Base-by-base conservation (phyloP, 768 basidiomycete genomes). In the Agrocybe praecox region DNA sequence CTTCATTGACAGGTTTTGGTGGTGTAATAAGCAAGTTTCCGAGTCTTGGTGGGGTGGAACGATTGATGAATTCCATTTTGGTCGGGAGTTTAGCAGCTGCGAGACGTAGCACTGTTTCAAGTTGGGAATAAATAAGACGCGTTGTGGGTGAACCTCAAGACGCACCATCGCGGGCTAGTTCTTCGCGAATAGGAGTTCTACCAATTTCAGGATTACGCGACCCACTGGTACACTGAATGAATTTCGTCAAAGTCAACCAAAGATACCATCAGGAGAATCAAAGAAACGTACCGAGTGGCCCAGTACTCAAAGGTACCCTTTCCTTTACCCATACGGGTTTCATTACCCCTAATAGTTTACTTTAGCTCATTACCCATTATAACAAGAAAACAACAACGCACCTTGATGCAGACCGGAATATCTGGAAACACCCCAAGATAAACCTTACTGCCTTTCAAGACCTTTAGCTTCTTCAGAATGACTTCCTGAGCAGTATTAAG, bases 351-450 rank as follows among this genome's bases (percentile, higher is more conserved):
- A n/a, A n/a, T n/a, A n/a, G 10, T 22, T n/a, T 17, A 18, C 33
- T 29, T 59, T 11, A 46, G 19, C n/a, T n/a, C n/a, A 56, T 17
- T n/a, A 47, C 22, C n/a, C 6, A n/a, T 17, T 49, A 52, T 14
- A 46, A 47, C 42, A 9, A 32, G 29, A 45, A 1, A 15, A 46
- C 29, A 47, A 14, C 34, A 9, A 65, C 79, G 44, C 56, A 92
- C 94, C 85, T 99, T 98, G 53, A 98, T 88, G 77, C 96, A 97
- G 57, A 99, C 95, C 2, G 96, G 95, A 57, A 97, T 88, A 74
- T 98, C 95, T 3, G 97, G 96, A 75, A 98, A 98, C 43, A 98
- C 89, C 49, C 96, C 81, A 72, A 96, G 66, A 69, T 83, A 95
- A 44, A 94, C 85, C 73, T 94, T 92, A 33, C 85, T 81, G 6